phyloP scores from a whole-genome alignment of 225 moss, liverwort and hornwort species.

The Anthoceros angustus region DNA sequence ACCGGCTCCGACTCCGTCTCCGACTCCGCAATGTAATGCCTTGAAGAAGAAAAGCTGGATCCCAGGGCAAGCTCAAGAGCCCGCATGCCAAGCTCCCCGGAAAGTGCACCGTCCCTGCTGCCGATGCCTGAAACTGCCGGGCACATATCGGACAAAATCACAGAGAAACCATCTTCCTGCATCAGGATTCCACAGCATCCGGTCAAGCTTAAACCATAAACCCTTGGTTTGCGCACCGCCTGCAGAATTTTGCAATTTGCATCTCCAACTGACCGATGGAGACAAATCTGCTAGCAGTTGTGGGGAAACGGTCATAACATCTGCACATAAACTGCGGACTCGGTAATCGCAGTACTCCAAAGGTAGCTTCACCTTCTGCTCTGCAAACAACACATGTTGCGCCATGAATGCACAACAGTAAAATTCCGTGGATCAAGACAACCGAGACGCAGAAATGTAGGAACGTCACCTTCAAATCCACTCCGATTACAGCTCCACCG shows the following conservation, averaged over 20 bases:
- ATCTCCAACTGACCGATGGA: conserved; percentile 30
- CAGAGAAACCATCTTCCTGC: conserved; percentile 61
- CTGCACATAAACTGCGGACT: conserved; percentile 50
- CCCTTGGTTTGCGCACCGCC: not conserved
- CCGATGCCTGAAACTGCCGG: conserved; percentile 76
- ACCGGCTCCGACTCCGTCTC: too few relatives aligned
- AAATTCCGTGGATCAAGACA: not conserved
- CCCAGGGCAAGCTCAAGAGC: conserved; percentile 73
- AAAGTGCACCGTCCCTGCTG: conserved; percentile 62
- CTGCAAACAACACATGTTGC: conserved; percentile 17
- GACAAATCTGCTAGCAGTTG: conserved; percentile 45
- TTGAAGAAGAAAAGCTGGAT: conserved; percentile 13
- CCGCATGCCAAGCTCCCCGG: conserved; percentile 61
- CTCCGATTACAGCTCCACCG: conserved; percentile 71
- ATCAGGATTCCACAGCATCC: not conserved
- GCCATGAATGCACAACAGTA: not conserved
- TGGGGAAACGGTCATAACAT: conserved; percentile 57
- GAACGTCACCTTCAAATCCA: conserved; percentile 67
- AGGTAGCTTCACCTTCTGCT: conserved; percentile 91
- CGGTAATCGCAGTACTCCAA: conserved; percentile 71
- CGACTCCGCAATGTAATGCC: conserved; percentile 1
- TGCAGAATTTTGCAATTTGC: not conserved
- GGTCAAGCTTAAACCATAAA: not conserved
- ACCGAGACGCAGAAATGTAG: not conserved
- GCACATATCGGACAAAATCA: conserved; percentile 91